These are phyloP conservation scores for Aspergillus ruber DNA, from an alignment of 2,329 filamentous ascomycete species.

Conservation along the genomic window DNA sequence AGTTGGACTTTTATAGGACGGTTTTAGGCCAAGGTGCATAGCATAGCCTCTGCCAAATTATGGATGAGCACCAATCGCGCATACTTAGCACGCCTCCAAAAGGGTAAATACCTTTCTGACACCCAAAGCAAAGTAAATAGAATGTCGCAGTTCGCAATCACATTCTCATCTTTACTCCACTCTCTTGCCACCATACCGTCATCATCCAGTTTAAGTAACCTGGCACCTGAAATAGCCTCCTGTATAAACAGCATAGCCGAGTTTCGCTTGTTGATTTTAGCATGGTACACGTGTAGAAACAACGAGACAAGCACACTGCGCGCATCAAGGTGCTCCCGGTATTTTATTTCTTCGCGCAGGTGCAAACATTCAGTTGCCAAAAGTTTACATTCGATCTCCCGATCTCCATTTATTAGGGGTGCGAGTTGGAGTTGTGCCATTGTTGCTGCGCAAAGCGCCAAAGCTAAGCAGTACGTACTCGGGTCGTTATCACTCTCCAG, in stretches of 20 bases:
- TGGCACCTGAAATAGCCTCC: conserved; percentile 20
- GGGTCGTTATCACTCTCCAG: conserved; percentile 5
- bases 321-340: conserved; percentile 14
- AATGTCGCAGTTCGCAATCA: conserved; percentile 20
- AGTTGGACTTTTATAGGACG: conserved; percentile 16
- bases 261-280: conserved; percentile 22
- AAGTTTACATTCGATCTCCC: conserved; percentile 11
- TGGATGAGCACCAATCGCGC: too few species aligned
- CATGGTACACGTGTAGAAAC: conserved; percentile 28
- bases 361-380: conserved; percentile 18
- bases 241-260: conserved; percentile 26
- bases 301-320: conserved; percentile 20
- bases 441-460: conserved; percentile 25
- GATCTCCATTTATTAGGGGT: conserved; percentile 7
- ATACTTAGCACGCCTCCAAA: too few species aligned
- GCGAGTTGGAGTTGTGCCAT: conserved; percentile 25
- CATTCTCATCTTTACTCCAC: conserved; percentile 1
- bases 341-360: conserved; percentile 11
- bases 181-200: background rate
- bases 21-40: conserved; percentile 23
- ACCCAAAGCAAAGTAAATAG: conserved; percentile 24
- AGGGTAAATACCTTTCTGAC: conserved; percentile 19
- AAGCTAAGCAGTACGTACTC: conserved; percentile 13
- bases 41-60: conserved; percentile 16
- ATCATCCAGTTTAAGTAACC: conserved; percentile 17